phyloP scores from a whole-genome alignment of 1,139 yeast genomes.

The Kodamaea arcana region DNA sequence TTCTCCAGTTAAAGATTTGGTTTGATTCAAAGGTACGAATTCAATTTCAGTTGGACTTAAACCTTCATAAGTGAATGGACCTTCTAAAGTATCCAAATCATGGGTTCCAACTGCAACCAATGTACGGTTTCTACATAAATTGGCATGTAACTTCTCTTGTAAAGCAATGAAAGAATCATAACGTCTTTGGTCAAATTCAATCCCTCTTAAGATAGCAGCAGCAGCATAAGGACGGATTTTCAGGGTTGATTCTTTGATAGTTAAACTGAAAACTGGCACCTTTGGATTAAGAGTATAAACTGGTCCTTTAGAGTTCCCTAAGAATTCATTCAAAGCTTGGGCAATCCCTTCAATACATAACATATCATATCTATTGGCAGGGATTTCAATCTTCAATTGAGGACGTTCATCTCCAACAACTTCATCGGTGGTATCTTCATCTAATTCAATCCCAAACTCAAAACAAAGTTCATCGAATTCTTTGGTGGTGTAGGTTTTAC shows the following conservation, averaged over 20 bases:
- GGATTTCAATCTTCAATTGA: slow-evolving; percentile 91
- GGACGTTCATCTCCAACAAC: slow-evolving; percentile 84
- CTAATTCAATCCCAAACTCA: slow-evolving; percentile 95
- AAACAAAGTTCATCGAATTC: slow-evolving; percentile 97
- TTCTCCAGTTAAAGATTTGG: slow-evolving; percentile 68
- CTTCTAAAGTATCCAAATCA: slow-evolving; percentile 75
- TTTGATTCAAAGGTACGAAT: slow-evolving; percentile 84
- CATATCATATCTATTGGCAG: slow-evolving; percentile 98
- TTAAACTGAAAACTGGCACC: slow-evolving; percentile 59
- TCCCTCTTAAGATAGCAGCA: slow-evolving; percentile 83
- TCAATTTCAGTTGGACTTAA: slow-evolving; percentile 73
- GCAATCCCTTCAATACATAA: slow-evolving; percentile 98
- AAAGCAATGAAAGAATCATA: slow-evolving; percentile 93
- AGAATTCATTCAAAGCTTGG: slow-evolving; percentile 86
- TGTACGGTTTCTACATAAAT: slow-evolving; percentile 94
- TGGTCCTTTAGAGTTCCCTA: slow-evolving; percentile 68
- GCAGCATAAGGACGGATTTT: slow-evolving; percentile 89
- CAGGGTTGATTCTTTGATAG: slow-evolving; percentile 70
- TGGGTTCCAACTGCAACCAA: slow-evolving; percentile 98
- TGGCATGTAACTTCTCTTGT: slow-evolving; percentile 94
- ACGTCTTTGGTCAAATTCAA: slow-evolving; percentile 74
- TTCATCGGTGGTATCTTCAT: slow-evolving; percentile 88
- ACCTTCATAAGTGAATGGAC: slow-evolving; percentile 89
- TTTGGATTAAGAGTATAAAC: slow-evolving; percentile 58
- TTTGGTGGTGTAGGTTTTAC: slow-evolving; percentile 75